Evolutionary conservation across 2,329 filamentous ascomycete species (phyloP).

Genomic region (Monilinia polystroma): DNA sequence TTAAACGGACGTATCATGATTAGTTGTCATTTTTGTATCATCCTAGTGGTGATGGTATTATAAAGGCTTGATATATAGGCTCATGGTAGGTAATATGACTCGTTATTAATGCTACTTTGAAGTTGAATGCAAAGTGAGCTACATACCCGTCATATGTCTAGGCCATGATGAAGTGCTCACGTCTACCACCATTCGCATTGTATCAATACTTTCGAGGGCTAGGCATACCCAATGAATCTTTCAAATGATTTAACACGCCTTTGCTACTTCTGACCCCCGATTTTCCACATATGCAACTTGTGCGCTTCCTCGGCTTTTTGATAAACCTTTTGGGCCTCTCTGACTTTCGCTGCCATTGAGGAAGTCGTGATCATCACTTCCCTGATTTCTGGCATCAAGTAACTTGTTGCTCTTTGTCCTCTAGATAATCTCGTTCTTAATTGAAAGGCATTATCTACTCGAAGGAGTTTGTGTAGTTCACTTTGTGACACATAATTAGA

Average conservation of each 20-base stretch:
- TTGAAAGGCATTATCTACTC: neutral
- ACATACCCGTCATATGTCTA: too few relatives aligned
- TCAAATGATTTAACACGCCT: too few relatives aligned
- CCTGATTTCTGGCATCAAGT: neutral
- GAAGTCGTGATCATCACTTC: neutral
- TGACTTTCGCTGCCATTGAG: neutral
- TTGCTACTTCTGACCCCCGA: too few relatives aligned
- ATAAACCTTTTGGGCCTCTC: neutral
- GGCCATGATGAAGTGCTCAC: too few relatives aligned
- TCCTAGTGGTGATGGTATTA: neutral
- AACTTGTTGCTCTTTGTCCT: neutral
- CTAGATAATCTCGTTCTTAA: too few relatives aligned
- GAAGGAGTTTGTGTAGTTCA: neutral
- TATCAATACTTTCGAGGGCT: too few relatives aligned
- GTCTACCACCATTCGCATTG: too few relatives aligned
- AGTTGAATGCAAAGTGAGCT: too few relatives aligned
- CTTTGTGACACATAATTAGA: neutral
- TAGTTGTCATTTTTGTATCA: neutral
- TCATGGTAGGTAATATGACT: too few relatives aligned
- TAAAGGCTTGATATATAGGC: too few relatives aligned
- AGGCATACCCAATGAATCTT: too few relatives aligned
- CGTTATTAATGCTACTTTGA: too few relatives aligned
- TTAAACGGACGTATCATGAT: neutral
- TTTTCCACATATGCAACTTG: neutral
- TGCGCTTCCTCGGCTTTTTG: neutral